These are phyloP conservation scores for Claviceps cyperi DNA, from an alignment of 2,329 filamentous ascomycete species.

Conservation along the genomic window DNA sequence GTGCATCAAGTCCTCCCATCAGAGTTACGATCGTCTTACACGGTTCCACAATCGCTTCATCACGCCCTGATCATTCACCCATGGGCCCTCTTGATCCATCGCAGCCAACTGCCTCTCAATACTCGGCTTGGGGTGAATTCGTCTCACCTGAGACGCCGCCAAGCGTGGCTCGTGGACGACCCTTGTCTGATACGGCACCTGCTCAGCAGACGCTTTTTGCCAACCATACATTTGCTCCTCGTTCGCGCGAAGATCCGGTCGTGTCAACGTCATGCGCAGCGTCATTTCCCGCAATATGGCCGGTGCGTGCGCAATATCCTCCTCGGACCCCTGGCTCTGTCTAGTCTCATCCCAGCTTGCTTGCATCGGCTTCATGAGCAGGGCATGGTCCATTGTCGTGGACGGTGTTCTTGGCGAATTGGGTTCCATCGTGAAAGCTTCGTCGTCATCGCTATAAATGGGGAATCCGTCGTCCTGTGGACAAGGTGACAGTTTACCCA, in stretches of 20 bases:
- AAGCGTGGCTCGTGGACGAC: conserved; percentile 17
- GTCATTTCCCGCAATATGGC: conserved; percentile 74
- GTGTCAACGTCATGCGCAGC: conserved; percentile 83
- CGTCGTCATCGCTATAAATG: conserved; percentile 32
- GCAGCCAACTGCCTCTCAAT: conserved; percentile 39
- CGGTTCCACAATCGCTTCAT: conserved; percentile 53
- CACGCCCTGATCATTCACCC: conserved; percentile 31
- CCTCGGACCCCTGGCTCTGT: conserved; percentile 14
- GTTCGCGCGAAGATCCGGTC: conserved; percentile 67
- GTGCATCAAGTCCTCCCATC: no score
- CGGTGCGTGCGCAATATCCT: conserved; percentile 35
- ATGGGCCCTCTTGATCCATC: conserved; percentile 33
- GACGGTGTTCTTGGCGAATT: conserved; percentile 46
- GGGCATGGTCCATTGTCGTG: conserved; percentile 25
- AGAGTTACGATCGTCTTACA: conserved; percentile 30
- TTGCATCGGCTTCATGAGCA: conserved; percentile 14
- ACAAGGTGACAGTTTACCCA: conserved; percentile 42
- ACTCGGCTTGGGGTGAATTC: conserved; percentile 32
- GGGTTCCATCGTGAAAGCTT: conserved; percentile 38
- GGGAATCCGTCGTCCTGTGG: conserved; percentile 43
- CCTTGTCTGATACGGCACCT: conserved; percentile 30
- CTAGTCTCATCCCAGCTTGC: conserved; percentile 12
- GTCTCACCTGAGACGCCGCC: conserved; percentile 17
- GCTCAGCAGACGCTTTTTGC: conserved; percentile 30
- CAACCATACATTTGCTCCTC: conserved; percentile 61